These are phyloP conservation scores for Balakata baccata DNA, from an alignment of 345 rosid genomes.

Conservation along the genomic window DNA sequence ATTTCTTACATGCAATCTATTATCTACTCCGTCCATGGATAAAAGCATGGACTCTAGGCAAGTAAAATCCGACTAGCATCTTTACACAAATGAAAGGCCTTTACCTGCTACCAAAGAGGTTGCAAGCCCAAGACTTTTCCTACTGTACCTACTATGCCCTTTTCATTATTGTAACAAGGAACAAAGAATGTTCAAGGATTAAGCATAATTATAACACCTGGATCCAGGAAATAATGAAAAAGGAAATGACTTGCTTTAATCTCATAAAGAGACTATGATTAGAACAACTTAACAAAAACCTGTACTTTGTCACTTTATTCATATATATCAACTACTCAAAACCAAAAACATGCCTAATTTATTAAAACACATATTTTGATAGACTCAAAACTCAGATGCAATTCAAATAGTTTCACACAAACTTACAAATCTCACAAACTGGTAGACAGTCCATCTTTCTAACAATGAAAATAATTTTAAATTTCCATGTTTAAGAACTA, in stretches of 20 bases:
- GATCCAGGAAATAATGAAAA: neutral
- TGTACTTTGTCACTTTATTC: neutral
- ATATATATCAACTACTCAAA: neutral
- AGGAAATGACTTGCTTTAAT: neutral
- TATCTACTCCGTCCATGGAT: no score
- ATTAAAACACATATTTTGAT: neutral
- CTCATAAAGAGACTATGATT: neutral
- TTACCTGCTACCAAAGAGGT: neutral
- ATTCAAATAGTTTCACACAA: neutral
- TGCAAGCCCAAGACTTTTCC: slow-evolving; percentile 12
- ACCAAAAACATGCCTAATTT: neutral
- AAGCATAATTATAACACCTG: slow-evolving; percentile 8
- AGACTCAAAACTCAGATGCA: neutral
- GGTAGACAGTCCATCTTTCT: neutral
- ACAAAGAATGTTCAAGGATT: neutral
- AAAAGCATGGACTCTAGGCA: no score
- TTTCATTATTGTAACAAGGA: neutral
- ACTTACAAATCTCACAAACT: neutral
- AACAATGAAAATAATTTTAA: neutral
- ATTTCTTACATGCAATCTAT: no score
- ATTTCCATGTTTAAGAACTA: neutral
- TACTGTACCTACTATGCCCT: neutral
- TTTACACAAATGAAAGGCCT: neutral
- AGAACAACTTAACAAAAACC: neutral
- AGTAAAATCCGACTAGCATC: neutral